Evolutionary conservation across 768 basidiomycete species (phyloP).

Genomic region (Lepiota brunneoincarnata): DNA sequence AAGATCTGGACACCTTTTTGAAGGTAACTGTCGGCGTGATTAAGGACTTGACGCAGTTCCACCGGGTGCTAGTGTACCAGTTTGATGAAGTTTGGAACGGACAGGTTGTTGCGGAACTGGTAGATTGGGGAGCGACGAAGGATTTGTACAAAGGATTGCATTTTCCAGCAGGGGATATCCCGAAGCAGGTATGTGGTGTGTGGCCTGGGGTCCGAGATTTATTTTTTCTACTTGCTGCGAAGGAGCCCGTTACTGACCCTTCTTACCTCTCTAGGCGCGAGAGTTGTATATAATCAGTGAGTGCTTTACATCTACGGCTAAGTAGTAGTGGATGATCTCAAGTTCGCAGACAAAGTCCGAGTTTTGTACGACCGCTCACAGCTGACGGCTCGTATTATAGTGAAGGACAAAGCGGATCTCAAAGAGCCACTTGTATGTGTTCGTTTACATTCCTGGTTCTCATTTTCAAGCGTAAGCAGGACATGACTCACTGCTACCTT

Average conservation of each 20-base stretch:
- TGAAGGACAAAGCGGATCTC: constrained; percentile 59
- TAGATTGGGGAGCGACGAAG: constrained; percentile 73
- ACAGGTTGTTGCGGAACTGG: constrained; percentile 73
- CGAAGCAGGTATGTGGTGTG: constrained; percentile 51
- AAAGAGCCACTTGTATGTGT: constrained; percentile 57
- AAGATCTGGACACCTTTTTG: constrained; percentile 65
- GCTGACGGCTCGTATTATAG: constrained; percentile 71
- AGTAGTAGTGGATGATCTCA: neutral
- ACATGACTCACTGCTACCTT: constrained; percentile 83
- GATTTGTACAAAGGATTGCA: constrained; percentile 73
- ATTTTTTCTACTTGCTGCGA: neutral
- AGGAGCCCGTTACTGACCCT: neutral
- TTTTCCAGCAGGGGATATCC: constrained; percentile 70
- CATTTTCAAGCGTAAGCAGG: constrained; percentile 28
- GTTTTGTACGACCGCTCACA: constrained; percentile 72
- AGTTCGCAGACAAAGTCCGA: constrained; percentile 63
- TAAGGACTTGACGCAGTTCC: constrained; percentile 80
- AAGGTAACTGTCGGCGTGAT: constrained; percentile 69
- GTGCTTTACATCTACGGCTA: constrained; percentile 15
- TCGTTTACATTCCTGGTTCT: neutral
- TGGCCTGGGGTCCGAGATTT: neutral
- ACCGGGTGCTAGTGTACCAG: constrained; percentile 79
- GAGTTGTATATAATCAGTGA: constrained; percentile 66
- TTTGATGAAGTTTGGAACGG: constrained; percentile 83
- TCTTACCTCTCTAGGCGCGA: constrained; percentile 44